Conservation (phyloP, 1,284 basidiomycete species). For the Pisolithus thermaeus region DNA sequence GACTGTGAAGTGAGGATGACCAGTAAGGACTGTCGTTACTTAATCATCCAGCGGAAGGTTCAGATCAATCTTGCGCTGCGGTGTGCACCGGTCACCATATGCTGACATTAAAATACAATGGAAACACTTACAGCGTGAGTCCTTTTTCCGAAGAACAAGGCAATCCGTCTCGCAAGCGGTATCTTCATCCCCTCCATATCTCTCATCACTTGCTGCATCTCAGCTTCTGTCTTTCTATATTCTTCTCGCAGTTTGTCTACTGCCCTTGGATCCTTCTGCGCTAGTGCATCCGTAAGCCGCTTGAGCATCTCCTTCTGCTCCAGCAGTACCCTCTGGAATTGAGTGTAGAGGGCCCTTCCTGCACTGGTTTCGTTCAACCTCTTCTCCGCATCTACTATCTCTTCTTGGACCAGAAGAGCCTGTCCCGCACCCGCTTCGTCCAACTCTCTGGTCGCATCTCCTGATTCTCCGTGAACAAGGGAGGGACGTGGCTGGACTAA, state of each 20-base stretch:
- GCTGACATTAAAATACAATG: too few relatives aligned
- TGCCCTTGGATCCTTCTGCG: not conserved
- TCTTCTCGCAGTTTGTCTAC: not conserved
- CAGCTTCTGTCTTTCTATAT: not conserved
- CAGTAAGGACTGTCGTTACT: too few relatives aligned
- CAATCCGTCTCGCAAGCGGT: not conserved
- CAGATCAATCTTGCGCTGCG: too few relatives aligned
- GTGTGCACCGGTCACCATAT: too few relatives aligned
- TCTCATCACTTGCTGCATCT: not conserved
- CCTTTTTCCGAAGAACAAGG: too few relatives aligned
- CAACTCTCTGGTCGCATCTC: not conserved
- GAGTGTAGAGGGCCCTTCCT: not conserved
- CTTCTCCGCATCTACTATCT: too few relatives aligned
- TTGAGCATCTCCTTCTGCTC: not conserved
- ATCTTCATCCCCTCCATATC: not conserved
- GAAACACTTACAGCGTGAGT: too few relatives aligned
- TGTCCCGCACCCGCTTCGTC: not conserved
- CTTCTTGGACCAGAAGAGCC: too few relatives aligned
- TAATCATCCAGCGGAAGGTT: too few relatives aligned
- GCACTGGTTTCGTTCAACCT: not conserved
- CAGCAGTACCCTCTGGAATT: not conserved
- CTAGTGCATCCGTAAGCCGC: too few relatives aligned
- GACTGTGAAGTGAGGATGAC: too few relatives aligned
- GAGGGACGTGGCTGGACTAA: too few relatives aligned
- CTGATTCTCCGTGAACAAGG: not conserved